A percentile compares a stretch with the other conserved stretches of the same genome.
These are phyloP conservation scores for Physcomitrium patens DNA, from an alignment of 225 moss, liverwort and hornwort species.

Conservation along the genomic window DNA sequence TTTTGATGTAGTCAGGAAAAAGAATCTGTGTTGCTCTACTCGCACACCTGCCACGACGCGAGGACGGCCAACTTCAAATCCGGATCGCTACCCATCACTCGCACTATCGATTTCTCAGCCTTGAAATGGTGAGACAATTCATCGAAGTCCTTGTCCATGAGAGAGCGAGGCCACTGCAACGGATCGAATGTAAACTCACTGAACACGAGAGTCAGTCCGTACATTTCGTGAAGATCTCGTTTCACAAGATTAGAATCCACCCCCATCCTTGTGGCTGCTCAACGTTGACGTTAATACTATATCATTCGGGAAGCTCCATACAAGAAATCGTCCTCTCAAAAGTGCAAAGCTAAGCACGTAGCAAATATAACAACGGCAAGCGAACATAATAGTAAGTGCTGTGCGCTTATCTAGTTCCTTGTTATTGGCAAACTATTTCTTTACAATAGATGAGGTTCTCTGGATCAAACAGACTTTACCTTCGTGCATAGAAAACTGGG, in stretches of 20 bases:
- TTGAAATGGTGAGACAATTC: slow-evolving; percentile 66
- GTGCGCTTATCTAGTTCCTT: no score
- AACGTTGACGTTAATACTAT: not conserved
- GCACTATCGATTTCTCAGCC: slow-evolving; percentile 75
- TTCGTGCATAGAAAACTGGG: slow-evolving; percentile 91
- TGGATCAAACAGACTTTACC: slow-evolving; percentile 47
- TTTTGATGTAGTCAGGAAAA: slow-evolving; percentile 19
- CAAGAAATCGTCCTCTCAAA: not conserved
- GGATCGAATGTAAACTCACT: slow-evolving; percentile 98
- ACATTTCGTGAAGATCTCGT: no score
- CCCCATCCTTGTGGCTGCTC: not conserved
- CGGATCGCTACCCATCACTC: slow-evolving; percentile 68
- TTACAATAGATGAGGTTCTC: not conserved
- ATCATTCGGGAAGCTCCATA: no score
- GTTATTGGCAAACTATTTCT: no score
- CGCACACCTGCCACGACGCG: slow-evolving; percentile 89
- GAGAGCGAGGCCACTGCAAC: slow-evolving; percentile 81
- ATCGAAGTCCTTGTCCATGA: slow-evolving; percentile 84
- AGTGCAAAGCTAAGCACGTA: not conserved
- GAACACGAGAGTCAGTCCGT: slow-evolving; percentile 28
- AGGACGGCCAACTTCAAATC: slow-evolving; percentile 87
- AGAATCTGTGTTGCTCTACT: slow-evolving; percentile 11
- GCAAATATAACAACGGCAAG: no score
- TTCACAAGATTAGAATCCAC: not conserved
- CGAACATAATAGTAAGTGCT: no score